Conservation (phyloP, 495 filamentous ascomycete species). For the Lichenothelia convexa region DNA sequence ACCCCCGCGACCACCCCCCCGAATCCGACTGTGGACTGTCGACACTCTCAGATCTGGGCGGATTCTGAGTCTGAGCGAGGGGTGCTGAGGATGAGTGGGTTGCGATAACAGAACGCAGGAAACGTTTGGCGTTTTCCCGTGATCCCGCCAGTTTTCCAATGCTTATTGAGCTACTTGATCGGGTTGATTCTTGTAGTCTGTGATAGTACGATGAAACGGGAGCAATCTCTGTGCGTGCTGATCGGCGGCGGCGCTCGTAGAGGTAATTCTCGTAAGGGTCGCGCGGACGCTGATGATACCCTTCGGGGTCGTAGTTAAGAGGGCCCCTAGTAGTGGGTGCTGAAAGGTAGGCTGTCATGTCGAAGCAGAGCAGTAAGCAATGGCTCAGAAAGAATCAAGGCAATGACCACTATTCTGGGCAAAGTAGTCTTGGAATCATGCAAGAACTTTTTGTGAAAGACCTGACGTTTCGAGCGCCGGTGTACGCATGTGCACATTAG, state of each 20-base stretch:
- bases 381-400: no score
- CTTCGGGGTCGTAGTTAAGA: not conserved
- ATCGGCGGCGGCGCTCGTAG: not conserved
- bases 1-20: no score
- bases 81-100: conserved; percentile 1
- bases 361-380: not conserved
- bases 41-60: conserved; percentile 1
- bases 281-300: not conserved
- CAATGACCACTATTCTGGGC: no score
- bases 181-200: not conserved
- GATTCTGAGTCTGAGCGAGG: conserved; percentile 2
- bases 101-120: conserved; percentile 23
- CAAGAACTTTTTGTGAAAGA: no score
- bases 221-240: not conserved
- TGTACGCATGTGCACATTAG: no score
- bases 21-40: conserved; percentile 1
- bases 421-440: no score
- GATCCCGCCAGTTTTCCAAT: conserved; percentile 23
- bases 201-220: not conserved
- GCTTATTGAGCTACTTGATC: not conserved
- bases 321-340: not conserved
- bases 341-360: not conserved
- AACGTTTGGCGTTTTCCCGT: conserved; percentile 26
- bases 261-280: not conserved
- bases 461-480: no score